Percentiles rank a stretch among this genome's conserved stretches.
phyloP scores from a whole-genome alignment of 768 basidiomycete species.

The Boletus rubescentipes region DNA sequence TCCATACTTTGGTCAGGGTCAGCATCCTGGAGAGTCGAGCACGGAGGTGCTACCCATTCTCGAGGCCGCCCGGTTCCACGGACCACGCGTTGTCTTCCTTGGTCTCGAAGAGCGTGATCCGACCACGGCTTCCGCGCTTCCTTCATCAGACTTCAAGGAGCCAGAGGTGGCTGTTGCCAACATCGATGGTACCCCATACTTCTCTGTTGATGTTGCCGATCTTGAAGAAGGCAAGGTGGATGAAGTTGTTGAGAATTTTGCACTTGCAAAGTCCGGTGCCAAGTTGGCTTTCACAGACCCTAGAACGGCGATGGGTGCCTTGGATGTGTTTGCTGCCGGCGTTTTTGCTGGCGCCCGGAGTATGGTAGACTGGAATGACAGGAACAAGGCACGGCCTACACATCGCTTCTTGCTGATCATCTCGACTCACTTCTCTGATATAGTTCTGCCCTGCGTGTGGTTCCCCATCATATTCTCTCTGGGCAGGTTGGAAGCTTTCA shows the following conservation, averaged over 20 bases:
- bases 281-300: conserved; percentile 65
- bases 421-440: background rate
- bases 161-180: conserved; percentile 54
- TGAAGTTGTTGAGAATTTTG: conserved; percentile 39
- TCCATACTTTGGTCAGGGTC: conserved; percentile 72
- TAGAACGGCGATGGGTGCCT: conserved; percentile 49
- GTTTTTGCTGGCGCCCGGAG: conserved; percentile 78
- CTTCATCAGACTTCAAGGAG: conserved; percentile 63
- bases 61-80: conserved; percentile 60
- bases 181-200: conserved; percentile 81
- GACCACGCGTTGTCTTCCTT: conserved; percentile 70
- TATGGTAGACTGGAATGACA: conserved; percentile 89
- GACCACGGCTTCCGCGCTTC: conserved; percentile 48
- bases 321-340: conserved; percentile 67
- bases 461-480: conserved; percentile 73
- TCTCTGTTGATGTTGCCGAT: conserved; percentile 73
- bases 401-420: background rate
- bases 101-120: conserved; percentile 66
- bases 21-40: conserved; percentile 38
- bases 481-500: conserved; percentile 95
- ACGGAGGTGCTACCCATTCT: conserved; percentile 32
- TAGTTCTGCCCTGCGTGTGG: conserved; percentile 93
- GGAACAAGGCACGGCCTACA: conserved; percentile 65
- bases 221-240: conserved; percentile 45
- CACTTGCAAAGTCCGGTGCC: conserved; percentile 38